Percentiles rank a stretch among this genome's conserved stretches.
phyloP scores from a whole-genome alignment of 176 grass and related monocot species.

The Chloris gayana region DNA sequence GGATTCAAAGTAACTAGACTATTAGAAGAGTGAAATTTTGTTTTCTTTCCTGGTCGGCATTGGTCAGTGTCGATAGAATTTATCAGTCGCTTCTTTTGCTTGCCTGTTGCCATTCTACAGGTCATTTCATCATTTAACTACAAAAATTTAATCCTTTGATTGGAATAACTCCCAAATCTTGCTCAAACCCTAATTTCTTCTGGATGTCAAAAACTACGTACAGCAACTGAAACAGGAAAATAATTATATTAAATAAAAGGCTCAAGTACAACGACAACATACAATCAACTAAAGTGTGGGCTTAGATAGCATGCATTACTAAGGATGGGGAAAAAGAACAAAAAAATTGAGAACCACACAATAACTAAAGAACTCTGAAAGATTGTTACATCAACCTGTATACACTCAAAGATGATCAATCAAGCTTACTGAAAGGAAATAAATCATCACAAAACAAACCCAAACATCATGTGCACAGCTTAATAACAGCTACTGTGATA shows the following conservation, averaged over 20 bases:
- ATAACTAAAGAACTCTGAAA: constrained; percentile 2
- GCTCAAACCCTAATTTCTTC: constrained; percentile 38
- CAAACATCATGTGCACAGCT: not conserved
- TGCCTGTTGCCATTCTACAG: constrained; percentile 79
- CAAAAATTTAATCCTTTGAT: constrained; percentile 24
- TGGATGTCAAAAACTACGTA: not conserved
- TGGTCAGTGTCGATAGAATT: constrained; percentile 64
- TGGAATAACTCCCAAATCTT: constrained; percentile 13
- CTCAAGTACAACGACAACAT: constrained; percentile 11
- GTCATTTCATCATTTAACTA: constrained; percentile 61
- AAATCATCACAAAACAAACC: not conserved
- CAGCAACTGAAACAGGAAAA: constrained; percentile 18
- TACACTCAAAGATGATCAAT: not conserved
- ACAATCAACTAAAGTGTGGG: not conserved
- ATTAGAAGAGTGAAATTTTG: constrained; percentile 56
- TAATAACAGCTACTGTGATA: not conserved
- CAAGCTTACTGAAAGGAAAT: not conserved
- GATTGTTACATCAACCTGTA: not conserved
- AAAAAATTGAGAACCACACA: not conserved
- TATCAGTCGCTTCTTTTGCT: constrained; percentile 75
- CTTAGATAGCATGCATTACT: not conserved
- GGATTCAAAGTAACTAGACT: constrained; percentile 64
- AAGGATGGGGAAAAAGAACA: not conserved
- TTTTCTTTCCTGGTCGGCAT: constrained; percentile 65
- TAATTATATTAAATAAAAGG: not conserved